Base-by-base conservation (phyloP, 2,329 filamentous ascomycete species). In the Orbilia blumenaviensis region DNA sequence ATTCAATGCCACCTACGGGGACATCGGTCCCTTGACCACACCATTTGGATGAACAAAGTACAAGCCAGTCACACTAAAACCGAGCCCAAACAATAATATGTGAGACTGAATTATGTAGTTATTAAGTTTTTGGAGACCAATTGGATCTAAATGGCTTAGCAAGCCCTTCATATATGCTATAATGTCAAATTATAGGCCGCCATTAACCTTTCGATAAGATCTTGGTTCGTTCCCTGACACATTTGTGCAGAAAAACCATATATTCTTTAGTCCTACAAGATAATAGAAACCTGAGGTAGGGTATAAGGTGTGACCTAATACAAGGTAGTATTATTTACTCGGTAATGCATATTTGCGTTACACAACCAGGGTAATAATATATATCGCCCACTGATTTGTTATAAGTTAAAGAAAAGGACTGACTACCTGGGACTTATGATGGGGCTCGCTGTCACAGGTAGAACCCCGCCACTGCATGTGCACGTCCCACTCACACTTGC, bases 381-480 rank as follows among this genome's bases (percentile, higher is more conserved):
- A 8, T 8, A 34, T 2, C 8, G 14, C 32, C 14, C 9, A 60
- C 7, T 34, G 54, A 38, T n/a, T n/a, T n/a, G n/a, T n/a, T n/a
- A n/a, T n/a, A 16, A 41, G 36, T n/a, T 38, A 10, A 16, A 41
- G 12, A 41, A 7, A 12, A 21, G 48, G 10, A 8, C 12, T 3
- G 36, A n/a, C 32, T 60, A 76, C 18, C 72, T 63, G 1, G 72
- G 72, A n/a, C 58, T 76, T 29, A 76, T 69, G 12, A 76, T 69
- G 21, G 72, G 72, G 12, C 72, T 76, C 2, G 72, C 64, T 21
- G 72, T 67, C 1, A 76, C 58, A 2, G 72, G 72, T 2, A 60
- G 64, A 0, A 66, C 32, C 5, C 58, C 64, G 2, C 58, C 64
- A 18, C 52, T 69, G 12, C 72, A 76, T 6, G 64, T 76, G 42